Evolutionary conservation across 768 basidiomycete genomes (phyloP).

Genomic region (Sarcodon aspratus): DNA sequence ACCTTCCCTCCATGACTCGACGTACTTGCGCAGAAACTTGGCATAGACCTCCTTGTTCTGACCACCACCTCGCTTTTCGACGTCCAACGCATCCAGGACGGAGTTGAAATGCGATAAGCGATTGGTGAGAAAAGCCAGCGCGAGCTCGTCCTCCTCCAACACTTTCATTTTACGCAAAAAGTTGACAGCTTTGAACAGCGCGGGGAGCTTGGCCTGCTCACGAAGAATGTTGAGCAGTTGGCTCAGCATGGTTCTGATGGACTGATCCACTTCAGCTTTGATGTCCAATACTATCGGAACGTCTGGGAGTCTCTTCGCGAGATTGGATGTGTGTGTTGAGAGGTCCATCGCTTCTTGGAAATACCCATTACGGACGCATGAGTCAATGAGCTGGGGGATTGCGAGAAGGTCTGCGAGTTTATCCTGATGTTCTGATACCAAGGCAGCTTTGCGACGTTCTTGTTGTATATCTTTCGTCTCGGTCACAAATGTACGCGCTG

Average conservation of each 20-base stretch:
- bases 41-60: slow-evolving; percentile 63
- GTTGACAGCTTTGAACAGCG: slow-evolving; percentile 80
- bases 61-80: slow-evolving; percentile 22
- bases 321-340: slow-evolving; percentile 49
- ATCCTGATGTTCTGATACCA: slow-evolving; percentile 91
- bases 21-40: slow-evolving; percentile 73
- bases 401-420: slow-evolving; percentile 89
- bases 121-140: slow-evolving; percentile 73
- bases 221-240: slow-evolving; percentile 71
- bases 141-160: slow-evolving; percentile 64
- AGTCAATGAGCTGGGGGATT: slow-evolving; percentile 82
- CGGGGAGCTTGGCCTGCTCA: slow-evolving; percentile 81
- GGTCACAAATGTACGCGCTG: slow-evolving; percentile 59
- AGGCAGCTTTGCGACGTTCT: slow-evolving; percentile 62
- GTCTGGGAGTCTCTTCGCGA: slow-evolving; percentile 31
- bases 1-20: slow-evolving; percentile 86
- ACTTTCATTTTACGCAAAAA: slow-evolving; percentile 80
- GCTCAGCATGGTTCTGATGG: slow-evolving; percentile 52
- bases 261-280: slow-evolving; percentile 56
- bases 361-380: slow-evolving; percentile 86
- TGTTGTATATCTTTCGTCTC: slow-evolving; percentile 65
- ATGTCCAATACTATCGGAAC: slow-evolving; percentile 41
- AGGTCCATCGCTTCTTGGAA: slow-evolving; percentile 89
- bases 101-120: slow-evolving; percentile 52
- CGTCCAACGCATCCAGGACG: slow-evolving; percentile 40